phyloP scores from a whole-genome alignment of 2,329 filamentous ascomycete species.

The Chaetomium sp. region DNA sequence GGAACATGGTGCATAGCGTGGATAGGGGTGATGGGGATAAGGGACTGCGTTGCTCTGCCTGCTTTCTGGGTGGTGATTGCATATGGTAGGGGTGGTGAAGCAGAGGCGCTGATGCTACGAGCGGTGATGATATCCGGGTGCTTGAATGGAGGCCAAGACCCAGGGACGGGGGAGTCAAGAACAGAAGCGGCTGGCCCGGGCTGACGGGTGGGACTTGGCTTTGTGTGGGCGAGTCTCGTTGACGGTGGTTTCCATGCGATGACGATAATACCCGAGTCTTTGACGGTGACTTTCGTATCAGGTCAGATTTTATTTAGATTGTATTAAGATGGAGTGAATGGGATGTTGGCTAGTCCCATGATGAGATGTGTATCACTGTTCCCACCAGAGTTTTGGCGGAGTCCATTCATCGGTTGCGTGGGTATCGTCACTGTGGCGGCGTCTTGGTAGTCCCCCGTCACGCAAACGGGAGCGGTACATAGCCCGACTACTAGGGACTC shows the following conservation, averaged over 20 bases:
- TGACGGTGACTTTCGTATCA: not conserved
- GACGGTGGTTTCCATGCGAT: not conserved
- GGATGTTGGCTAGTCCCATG: no score
- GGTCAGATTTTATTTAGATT: not conserved
- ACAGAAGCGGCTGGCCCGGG: constrained; percentile 6
- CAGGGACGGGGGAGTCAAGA: no score
- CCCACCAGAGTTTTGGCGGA: no score
- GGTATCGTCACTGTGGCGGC: not conserved
- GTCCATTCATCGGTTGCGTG: not conserved
- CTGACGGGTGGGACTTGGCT: not conserved
- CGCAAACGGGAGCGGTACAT: not conserved
- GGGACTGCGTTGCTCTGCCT: not conserved
- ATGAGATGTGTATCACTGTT: no score
- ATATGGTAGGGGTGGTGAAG: not conserved
- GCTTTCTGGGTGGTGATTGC: not conserved
- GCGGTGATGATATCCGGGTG: not conserved
- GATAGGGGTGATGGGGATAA: not conserved
- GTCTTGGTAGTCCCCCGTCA: not conserved
- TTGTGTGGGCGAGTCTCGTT: not conserved
- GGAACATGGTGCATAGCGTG: constrained; percentile 8
- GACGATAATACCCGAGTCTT: constrained; percentile 11
- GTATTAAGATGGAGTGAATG: not conserved
- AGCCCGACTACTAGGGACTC: no score
- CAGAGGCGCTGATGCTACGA: not conserved
- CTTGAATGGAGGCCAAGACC: not conserved